phyloP scores from a whole-genome alignment of 768 basidiomycete species.

The Xerocomus spinulosus region DNA sequence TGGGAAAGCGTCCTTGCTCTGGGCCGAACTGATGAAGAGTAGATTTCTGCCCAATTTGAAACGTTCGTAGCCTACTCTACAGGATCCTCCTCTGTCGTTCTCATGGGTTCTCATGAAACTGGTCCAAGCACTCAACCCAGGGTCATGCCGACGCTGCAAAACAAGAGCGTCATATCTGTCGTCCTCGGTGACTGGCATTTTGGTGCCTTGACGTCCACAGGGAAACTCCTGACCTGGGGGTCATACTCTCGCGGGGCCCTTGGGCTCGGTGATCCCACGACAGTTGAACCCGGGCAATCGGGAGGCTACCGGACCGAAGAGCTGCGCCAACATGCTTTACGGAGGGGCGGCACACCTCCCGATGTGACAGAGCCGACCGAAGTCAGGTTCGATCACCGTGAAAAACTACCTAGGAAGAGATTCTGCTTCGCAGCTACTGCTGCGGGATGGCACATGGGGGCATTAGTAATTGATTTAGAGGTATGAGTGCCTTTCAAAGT shows the following conservation, averaged over 20 bases:
- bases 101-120: slow-evolving; percentile 60
- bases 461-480: slow-evolving; percentile 81
- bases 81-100: slow-evolving; percentile 62
- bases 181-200: slow-evolving; percentile 92
- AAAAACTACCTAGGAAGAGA: slow-evolving; percentile 44
- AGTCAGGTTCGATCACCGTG: slow-evolving; percentile 66
- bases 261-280: slow-evolving; percentile 74
- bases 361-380: slow-evolving; percentile 57
- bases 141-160: slow-evolving; percentile 70
- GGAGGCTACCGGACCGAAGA: slow-evolving; percentile 52
- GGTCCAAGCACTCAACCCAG: slow-evolving; percentile 43
- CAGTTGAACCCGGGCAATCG: slow-evolving; percentile 48
- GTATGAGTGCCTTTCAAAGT: slow-evolving; percentile 31
- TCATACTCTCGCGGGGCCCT: slow-evolving; percentile 72
- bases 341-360: slow-evolving; percentile 29
- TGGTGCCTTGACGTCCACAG: slow-evolving; percentile 74
- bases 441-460: slow-evolving; percentile 89
- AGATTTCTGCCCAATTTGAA: slow-evolving; percentile 82
- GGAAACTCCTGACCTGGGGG: slow-evolving; percentile 82
- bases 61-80: slow-evolving; percentile 83
- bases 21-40: slow-evolving; percentile 6
- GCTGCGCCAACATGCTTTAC: slow-evolving; percentile 29
- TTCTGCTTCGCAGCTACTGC: slow-evolving; percentile 83
- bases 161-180: slow-evolving; percentile 76
- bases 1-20: not conserved